These are phyloP conservation scores for Globisporangium paroecandrum DNA, from an alignment of 352 stramenopile genomes.

Conservation along the genomic window DNA sequence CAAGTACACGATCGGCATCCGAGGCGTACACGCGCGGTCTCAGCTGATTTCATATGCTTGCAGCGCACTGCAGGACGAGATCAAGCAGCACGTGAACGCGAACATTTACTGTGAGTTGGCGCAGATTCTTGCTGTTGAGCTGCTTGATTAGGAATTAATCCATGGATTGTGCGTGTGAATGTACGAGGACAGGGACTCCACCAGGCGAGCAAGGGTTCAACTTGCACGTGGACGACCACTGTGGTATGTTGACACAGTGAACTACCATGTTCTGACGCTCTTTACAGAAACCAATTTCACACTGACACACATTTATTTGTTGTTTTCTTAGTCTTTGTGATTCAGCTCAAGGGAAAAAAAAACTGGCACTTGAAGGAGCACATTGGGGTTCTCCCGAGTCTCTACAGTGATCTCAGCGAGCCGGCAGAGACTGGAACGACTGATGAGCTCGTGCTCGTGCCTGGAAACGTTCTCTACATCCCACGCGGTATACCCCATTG, in stretches of 20 bases:
- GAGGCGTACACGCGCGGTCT: constrained; percentile 27
- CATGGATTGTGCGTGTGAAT: background rate
- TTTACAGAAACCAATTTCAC: background rate
- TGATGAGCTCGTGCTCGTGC: constrained; percentile 13
- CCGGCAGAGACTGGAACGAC: background rate
- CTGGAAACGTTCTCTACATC: constrained; percentile 30
- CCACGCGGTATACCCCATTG: constrained; percentile 32
- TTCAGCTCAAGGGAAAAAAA: constrained; percentile 32
- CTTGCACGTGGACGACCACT: constrained; percentile 33
- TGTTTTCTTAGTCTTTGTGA: constrained; percentile 23
- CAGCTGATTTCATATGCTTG: constrained; percentile 15
- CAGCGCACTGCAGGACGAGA: constrained; percentile 20
- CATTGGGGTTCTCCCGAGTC: constrained; percentile 14
- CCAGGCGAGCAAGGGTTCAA: constrained; percentile 29
- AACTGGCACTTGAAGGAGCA: constrained; percentile 25
- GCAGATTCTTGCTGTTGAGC: background rate
- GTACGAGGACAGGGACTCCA: constrained; percentile 25
- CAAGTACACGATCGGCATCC: constrained; percentile 30
- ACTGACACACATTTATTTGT: background rate
- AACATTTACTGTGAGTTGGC: constrained; percentile 33
- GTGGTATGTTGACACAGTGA: constrained; percentile 16
- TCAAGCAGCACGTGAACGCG: constrained; percentile 32
- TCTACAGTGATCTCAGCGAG: constrained; percentile 22
- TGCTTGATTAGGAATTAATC: background rate
- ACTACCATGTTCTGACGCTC: background rate